Conservation (phyloP, 305 asterid genomes). For the Petunia hybrid region DNA sequence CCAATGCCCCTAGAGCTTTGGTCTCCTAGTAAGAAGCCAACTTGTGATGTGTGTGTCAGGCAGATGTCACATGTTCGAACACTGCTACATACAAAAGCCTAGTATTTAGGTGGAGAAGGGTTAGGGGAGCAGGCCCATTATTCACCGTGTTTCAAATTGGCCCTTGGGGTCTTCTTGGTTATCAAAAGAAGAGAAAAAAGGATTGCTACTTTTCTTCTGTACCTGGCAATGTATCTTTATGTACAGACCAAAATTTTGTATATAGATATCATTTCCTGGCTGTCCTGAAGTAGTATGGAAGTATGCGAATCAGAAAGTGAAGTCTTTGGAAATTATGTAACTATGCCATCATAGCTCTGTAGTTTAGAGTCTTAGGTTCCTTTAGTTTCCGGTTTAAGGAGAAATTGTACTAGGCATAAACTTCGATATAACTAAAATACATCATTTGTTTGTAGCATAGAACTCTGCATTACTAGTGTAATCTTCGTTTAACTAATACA, state of each 20-base stretch:
- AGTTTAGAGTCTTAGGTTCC: background rate
- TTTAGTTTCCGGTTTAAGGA: background rate
- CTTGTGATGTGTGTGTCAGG: too few species aligned
- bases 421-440: background rate
- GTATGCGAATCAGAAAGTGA: background rate
- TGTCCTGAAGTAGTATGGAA: background rate
- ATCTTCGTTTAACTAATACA: background rate
- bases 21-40: too few species aligned
- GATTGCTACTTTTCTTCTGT: background rate
- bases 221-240: background rate
- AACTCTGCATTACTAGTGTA: background rate
- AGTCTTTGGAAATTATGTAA: background rate
- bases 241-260: background rate
- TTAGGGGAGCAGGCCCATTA: too few species aligned
- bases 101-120: too few species aligned
- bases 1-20: too few species aligned
- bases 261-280: background rate
- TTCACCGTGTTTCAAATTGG: too few species aligned
- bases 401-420: background rate
- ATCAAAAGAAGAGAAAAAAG: too few species aligned
- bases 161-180: too few species aligned
- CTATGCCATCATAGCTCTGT: background rate
- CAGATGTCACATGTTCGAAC: too few species aligned
- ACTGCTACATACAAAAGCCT: too few species aligned
- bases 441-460: background rate